Conservation (phyloP, 495 filamentous ascomycete species). For the Neurospora sp. region DNA sequence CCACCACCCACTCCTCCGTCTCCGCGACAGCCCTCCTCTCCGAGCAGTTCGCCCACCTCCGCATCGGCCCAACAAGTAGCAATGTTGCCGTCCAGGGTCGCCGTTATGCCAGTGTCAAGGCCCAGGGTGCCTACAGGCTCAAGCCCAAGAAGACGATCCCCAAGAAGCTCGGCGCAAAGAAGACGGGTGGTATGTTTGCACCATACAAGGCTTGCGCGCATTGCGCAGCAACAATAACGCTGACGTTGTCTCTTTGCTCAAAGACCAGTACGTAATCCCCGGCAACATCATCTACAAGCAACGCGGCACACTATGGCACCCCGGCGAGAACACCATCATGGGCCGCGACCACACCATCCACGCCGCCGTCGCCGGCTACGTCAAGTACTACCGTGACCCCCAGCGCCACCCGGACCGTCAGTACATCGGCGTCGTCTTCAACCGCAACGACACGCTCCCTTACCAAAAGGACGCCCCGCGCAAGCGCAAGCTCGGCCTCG, state of each 20-base stretch:
- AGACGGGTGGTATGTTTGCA: conserved; percentile 56
- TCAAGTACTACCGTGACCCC: conserved; percentile 91
- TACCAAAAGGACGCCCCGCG: conserved; percentile 57
- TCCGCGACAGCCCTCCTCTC: conserved; percentile 8
- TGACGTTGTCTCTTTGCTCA: background rate
- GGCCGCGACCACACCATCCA: conserved; percentile 98
- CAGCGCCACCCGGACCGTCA: conserved; percentile 65
- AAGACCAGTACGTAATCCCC: conserved; percentile 80
- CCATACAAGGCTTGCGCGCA: background rate
- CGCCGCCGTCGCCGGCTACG: conserved; percentile 72
- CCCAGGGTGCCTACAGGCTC: conserved; percentile 77
- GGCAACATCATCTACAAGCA: conserved; percentile 98
- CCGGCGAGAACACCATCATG: conserved; percentile 87
- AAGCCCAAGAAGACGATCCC: conserved; percentile 76
- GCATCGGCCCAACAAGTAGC: conserved; percentile 5
- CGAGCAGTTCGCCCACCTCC: conserved; percentile 17
- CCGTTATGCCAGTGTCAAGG: conserved; percentile 73
- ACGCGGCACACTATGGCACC: conserved; percentile 86
- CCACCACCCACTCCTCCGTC: conserved; percentile 12
- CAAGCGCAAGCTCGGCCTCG: conserved; percentile 60
- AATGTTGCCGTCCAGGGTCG: conserved; percentile 33
- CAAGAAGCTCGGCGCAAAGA: conserved; percentile 92
- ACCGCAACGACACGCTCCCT: conserved; percentile 63
- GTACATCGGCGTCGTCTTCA: conserved; percentile 86
- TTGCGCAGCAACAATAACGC: background rate